Evolutionary conservation across 768 basidiomycete species (phyloP).

Genomic region (Xerocomus spinulosus): DNA sequence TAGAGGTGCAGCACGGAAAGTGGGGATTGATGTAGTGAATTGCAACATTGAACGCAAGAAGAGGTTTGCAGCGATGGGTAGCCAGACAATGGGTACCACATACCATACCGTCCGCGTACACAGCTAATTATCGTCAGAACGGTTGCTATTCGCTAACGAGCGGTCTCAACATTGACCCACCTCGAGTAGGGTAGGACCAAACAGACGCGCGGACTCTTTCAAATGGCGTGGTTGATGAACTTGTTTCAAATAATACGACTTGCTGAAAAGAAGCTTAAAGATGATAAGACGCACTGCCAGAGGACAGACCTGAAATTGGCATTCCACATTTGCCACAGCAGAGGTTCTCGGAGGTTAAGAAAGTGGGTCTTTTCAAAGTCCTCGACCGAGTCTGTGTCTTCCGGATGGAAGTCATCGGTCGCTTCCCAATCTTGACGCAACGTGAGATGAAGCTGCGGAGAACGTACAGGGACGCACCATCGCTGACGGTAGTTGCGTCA

Average conservation of each 20-base stretch:
- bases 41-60: slow-evolving; percentile 78
- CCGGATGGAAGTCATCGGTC: slow-evolving; percentile 85
- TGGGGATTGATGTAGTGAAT: slow-evolving; percentile 67
- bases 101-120: slow-evolving; percentile 90
- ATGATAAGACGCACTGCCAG: neutral
- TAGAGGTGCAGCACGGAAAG: slow-evolving; percentile 52
- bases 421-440: slow-evolving; percentile 74
- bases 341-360: slow-evolving; percentile 80
- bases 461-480: slow-evolving; percentile 50
- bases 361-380: slow-evolving; percentile 92
- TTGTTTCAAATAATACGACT: slow-evolving; percentile 93
- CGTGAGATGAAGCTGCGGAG: slow-evolving; percentile 7
- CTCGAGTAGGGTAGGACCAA: slow-evolving; percentile 80
- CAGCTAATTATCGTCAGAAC: slow-evolving; percentile 39
- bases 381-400: slow-evolving; percentile 73
- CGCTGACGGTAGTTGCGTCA: slow-evolving; percentile 68
- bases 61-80: slow-evolving; percentile 78
- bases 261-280: slow-evolving; percentile 43
- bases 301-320: slow-evolving; percentile 71
- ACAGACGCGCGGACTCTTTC: slow-evolving; percentile 77
- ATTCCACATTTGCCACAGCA: slow-evolving; percentile 83
- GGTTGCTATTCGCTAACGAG: neutral
- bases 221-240: slow-evolving; percentile 95
- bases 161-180: slow-evolving; percentile 32
- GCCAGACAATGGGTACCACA: slow-evolving; percentile 88